phyloP scores from a whole-genome alignment of 2,329 filamentous ascomycete genomes.

The Alternaria ethzedia region DNA sequence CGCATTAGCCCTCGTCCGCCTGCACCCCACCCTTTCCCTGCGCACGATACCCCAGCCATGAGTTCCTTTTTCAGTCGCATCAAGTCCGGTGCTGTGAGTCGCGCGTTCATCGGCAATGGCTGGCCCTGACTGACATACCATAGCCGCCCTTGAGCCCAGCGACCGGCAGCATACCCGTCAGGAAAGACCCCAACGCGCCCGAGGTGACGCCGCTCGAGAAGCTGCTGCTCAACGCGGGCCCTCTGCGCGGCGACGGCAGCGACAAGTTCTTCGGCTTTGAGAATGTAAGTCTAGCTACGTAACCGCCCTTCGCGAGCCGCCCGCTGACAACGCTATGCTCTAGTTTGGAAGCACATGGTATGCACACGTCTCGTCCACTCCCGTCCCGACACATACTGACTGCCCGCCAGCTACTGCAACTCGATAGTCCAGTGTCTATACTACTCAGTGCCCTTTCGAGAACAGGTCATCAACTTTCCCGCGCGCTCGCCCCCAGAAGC shows the following conservation, averaged over 20 bases:
- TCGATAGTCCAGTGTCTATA: conserved; percentile 97
- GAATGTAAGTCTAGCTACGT: conserved; percentile 71
- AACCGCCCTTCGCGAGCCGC: conserved; percentile 7
- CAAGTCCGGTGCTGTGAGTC: conserved; percentile 57
- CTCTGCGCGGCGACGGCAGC: conserved; percentile 83
- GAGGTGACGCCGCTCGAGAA: conserved; percentile 68
- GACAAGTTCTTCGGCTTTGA: conserved; percentile 99
- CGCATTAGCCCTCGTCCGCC: conserved; percentile 7
- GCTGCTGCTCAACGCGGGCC: conserved; percentile 84
- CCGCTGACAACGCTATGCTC: conserved; percentile 27
- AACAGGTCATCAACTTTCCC: conserved; percentile 92
- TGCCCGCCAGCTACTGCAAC: conserved; percentile 82
- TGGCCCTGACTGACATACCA: conserved; percentile 20
- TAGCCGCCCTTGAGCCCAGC: conserved; percentile 58
- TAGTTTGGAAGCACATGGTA: conserved; percentile 99
- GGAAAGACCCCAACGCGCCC: conserved; percentile 65
- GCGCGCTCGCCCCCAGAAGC: conserved; percentile 72
- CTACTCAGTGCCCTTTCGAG: conserved; percentile 91
- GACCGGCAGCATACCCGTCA: conserved; percentile 56
- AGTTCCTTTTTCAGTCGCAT: conserved; percentile 62
- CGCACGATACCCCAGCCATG: conserved; percentile 46
- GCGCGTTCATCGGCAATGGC: conserved; percentile 22
- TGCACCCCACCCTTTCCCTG: conserved; percentile 19
- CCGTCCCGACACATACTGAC: conserved; percentile 19
- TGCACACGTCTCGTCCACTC: conserved; percentile 25